Evolutionary conservation across 208 protist species (phyloP).

Genomic region (Crithidia mellificae): DNA sequence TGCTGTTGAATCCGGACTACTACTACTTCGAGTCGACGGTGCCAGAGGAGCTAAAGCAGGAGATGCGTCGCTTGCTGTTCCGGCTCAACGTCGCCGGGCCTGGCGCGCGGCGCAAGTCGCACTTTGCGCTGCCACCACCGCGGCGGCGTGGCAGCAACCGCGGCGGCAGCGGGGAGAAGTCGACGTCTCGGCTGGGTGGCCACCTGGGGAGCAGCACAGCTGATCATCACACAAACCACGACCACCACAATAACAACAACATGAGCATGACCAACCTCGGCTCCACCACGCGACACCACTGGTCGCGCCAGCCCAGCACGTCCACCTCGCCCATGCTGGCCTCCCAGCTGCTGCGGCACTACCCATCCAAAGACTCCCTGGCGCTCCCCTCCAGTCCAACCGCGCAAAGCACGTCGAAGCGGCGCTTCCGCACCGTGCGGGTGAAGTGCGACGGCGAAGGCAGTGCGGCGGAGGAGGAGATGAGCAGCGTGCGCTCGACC

Average conservation of each 20-base stretch:
- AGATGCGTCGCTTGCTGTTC: constrained; percentile 42
- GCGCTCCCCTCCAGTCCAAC: neutral
- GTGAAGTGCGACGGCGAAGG: neutral
- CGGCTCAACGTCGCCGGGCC: constrained; percentile 21
- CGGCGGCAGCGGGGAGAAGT: constrained; percentile 8
- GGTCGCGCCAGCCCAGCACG: constrained; percentile 3
- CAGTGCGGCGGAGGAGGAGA: constrained; percentile 5
- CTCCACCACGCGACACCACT: neutral
- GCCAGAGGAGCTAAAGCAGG: constrained; percentile 47
- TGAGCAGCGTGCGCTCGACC: neutral
- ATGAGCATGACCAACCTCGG: neutral
- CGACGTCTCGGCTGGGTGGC: neutral
- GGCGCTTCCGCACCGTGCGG: constrained; percentile 6
- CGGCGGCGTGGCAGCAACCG: neutral
- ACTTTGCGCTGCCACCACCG: constrained; percentile 3
- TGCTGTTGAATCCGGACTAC: constrained; percentile 53
- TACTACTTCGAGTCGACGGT: constrained; percentile 47
- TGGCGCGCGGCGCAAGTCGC: constrained; percentile 1
- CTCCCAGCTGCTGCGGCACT: neutral
- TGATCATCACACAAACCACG: no score
- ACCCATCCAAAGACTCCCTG: neutral
- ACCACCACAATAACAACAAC: no score
- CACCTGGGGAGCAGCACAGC: neutral
- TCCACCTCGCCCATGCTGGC: neutral
- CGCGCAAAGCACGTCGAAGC: constrained; percentile 1